phyloP scores from a whole-genome alignment of 73 alveolate genomes.

The Symbiodinium natans region DNA sequence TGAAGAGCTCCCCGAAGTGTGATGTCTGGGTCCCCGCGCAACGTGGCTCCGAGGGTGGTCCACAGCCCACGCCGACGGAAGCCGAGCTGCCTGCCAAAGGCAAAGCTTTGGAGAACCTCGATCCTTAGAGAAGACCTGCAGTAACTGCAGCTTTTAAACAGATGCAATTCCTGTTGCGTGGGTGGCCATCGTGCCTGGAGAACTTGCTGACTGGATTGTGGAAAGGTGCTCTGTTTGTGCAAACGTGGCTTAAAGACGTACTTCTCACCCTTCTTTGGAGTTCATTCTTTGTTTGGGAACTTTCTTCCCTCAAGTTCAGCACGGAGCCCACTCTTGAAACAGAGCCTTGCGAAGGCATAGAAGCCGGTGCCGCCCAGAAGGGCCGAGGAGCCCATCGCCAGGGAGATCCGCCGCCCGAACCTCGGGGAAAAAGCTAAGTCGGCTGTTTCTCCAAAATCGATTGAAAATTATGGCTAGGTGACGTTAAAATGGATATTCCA shows the following conservation, averaged over 20 bases:
- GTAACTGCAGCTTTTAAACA: too few relatives aligned
- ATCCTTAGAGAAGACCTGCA: neutral
- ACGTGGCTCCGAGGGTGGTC: constrained; percentile 21
- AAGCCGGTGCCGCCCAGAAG: constrained; percentile 33
- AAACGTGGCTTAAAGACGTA: neutral
- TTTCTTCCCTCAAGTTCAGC: neutral
- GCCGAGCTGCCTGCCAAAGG: constrained; percentile 28
- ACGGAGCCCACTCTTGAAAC: neutral
- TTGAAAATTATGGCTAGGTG: too few relatives aligned
- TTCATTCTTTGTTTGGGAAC: neutral
- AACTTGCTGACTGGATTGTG: too few relatives aligned
- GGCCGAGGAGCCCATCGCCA: constrained; percentile 11
- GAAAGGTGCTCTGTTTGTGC: neutral
- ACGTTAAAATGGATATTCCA: too few relatives aligned
- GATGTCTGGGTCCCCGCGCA: neutral
- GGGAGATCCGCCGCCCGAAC: constrained; percentile 64
- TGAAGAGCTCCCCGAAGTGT: neutral
- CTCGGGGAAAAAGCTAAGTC: too few relatives aligned
- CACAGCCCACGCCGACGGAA: constrained; percentile 19
- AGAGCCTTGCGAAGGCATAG: constrained; percentile 54
- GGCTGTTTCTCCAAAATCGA: too few relatives aligned
- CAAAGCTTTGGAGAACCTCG: neutral
- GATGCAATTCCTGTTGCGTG: too few relatives aligned
- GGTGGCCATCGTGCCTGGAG: too few relatives aligned
- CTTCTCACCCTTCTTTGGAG: neutral